Percentiles rank a stretch among this genome's conserved stretches.
Evolutionary conservation across 495 filamentous ascomycete species (phyloP).

Genomic region (Daldinia caldariorum): DNA sequence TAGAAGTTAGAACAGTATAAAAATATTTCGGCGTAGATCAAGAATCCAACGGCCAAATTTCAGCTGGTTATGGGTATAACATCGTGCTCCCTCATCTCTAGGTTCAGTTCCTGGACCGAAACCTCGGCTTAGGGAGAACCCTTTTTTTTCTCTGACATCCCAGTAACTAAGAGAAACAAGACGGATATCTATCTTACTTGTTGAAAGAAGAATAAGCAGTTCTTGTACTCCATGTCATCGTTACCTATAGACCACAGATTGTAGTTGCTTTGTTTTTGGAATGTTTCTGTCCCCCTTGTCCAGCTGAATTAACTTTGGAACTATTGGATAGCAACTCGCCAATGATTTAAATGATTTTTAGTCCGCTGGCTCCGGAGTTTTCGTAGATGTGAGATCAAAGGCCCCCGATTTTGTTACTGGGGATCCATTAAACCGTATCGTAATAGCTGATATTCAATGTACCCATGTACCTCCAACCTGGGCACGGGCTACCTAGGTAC

Average conservation of each 20-base stretch:
- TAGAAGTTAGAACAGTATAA: background rate
- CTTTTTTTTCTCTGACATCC: background rate
- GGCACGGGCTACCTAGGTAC: too few relatives aligned
- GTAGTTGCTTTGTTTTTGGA: slow-evolving; percentile 11
- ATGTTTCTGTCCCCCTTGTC: slow-evolving; percentile 19
- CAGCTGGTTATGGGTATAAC: slow-evolving; percentile 30
- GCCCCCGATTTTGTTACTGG: slow-evolving; percentile 15
- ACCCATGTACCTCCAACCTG: background rate
- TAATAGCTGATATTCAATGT: background rate
- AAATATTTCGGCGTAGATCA: background rate
- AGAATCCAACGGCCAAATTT: slow-evolving; percentile 6
- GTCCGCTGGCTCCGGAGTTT: slow-evolving; percentile 24
- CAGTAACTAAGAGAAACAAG: background rate
- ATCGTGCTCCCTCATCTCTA: background rate
- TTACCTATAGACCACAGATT: background rate
- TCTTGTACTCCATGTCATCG: background rate
- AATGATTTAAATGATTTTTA: slow-evolving; percentile 32
- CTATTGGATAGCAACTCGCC: slow-evolving; percentile 41
- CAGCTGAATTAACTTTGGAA: slow-evolving; percentile 36
- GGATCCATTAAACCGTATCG: slow-evolving; percentile 12
- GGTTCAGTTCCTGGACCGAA: slow-evolving; percentile 6
- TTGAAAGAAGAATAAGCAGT: slow-evolving; percentile 18
- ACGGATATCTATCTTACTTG: background rate
- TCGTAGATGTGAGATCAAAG: slow-evolving; percentile 21
- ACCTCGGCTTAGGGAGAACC: slow-evolving; percentile 20